A percentile compares a stretch with the other conserved stretches of the same genome.
phyloP scores from a whole-genome alignment of 2,329 filamentous ascomycete genomes.

The Aspergillus flavus region DNA sequence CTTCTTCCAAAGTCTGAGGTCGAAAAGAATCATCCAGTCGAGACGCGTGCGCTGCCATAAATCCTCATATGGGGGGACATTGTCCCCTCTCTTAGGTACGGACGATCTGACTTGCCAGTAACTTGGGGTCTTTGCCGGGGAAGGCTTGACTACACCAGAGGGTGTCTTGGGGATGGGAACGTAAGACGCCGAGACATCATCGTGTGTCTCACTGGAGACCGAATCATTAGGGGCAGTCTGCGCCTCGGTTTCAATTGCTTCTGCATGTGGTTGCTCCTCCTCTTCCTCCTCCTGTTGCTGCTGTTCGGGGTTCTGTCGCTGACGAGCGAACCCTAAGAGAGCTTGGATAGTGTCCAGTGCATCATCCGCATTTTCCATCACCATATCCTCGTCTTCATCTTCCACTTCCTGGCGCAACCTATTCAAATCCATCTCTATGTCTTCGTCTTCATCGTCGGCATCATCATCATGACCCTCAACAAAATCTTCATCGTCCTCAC shows the following conservation, averaged over 20 bases:
- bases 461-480: conserved; percentile 45
- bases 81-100: conserved; percentile 65
- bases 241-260: conserved; percentile 14
- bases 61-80: conserved; percentile 76
- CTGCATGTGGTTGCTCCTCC: conserved; percentile 24
- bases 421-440: conserved; percentile 32
- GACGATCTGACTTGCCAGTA: conserved; percentile 87
- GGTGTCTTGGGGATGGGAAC: conserved; percentile 83
- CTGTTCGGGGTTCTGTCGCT: neutral
- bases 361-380: conserved; percentile 60
- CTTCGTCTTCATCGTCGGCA: conserved; percentile 50
- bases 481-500: conserved; percentile 53
- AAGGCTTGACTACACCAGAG: conserved; percentile 48
- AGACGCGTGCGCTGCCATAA: conserved; percentile 85
- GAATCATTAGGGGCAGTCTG: conserved; percentile 21
- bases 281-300: conserved; percentile 14
- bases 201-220: conserved; percentile 16
- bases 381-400: conserved; percentile 53
- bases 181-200: conserved; percentile 27
- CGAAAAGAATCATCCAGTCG: conserved; percentile 93
- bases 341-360: conserved; percentile 76
- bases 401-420: conserved; percentile 22
- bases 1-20: conserved; percentile 95
- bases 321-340: conserved; percentile 72
- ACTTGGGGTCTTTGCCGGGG: conserved; percentile 57